phyloP scores from a whole-genome alignment of 2,329 filamentous ascomycete species.

The Fusarium algeriense region DNA sequence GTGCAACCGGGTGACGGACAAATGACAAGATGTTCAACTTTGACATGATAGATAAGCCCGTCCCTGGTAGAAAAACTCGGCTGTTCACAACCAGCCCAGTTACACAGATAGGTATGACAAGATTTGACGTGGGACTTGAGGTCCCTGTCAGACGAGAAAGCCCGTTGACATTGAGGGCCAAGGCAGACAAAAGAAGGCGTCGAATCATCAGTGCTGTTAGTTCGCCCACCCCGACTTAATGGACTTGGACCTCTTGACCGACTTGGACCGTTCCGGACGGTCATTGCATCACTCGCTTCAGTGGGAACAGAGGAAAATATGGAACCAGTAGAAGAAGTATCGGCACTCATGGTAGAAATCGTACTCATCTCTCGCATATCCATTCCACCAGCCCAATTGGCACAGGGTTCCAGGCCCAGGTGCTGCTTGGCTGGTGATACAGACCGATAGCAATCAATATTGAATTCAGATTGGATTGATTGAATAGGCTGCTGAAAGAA shows the following conservation, averaged over 20 bases:
- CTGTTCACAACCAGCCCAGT: constrained; percentile 55
- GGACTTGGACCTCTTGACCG: constrained; percentile 46
- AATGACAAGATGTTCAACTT: constrained; percentile 57
- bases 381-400: constrained; percentile 11
- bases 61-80: constrained; percentile 54
- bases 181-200: constrained; percentile 44
- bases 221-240: constrained; percentile 21
- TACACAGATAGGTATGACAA: constrained; percentile 53
- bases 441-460: constrained; percentile 25
- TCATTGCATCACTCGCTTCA: constrained; percentile 44
- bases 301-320: constrained; percentile 50
- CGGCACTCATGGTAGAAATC: constrained; percentile 37
- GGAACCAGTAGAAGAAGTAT: constrained; percentile 50
- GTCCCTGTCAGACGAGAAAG: constrained; percentile 42
- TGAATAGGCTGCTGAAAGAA: not conserved
- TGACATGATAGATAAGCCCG: constrained; percentile 59
- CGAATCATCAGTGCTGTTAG: constrained; percentile 26
- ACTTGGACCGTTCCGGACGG: constrained; percentile 16
- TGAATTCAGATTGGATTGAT: constrained; percentile 14
- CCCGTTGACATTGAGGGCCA: constrained; percentile 45
- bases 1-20: constrained; percentile 57
- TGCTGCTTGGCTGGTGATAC: constrained; percentile 28
- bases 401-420: constrained; percentile 10
- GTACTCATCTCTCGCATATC: constrained; percentile 43
- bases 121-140: constrained; percentile 45